Conservation (phyloP, 768 basidiomycete species). For the Psilocybe azurescens region DNA sequence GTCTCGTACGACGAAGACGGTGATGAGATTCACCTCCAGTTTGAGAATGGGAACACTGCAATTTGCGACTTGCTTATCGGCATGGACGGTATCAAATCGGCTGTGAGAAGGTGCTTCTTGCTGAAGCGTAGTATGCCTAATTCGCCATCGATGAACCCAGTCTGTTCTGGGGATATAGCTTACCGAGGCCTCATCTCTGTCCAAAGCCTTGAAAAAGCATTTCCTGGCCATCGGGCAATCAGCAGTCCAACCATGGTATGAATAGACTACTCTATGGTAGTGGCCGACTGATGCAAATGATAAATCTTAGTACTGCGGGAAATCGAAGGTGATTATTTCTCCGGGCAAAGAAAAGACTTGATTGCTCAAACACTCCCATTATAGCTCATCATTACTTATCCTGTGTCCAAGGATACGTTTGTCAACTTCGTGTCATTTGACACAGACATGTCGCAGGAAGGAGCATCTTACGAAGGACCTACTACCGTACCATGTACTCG, state of each 20-base stretch:
- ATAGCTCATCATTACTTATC: slow-evolving; percentile 17
- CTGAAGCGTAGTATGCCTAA: slow-evolving; percentile 12
- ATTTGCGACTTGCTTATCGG: slow-evolving; percentile 46
- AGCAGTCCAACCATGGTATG: slow-evolving; percentile 31
- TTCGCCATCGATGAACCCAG: slow-evolving; percentile 33
- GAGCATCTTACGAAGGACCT: slow-evolving; percentile 33
- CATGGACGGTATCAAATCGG: slow-evolving; percentile 47
- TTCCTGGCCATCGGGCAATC: slow-evolving; percentile 36
- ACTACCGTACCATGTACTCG: slow-evolving; percentile 25
- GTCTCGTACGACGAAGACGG: slow-evolving; percentile 28
- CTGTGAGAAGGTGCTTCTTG: slow-evolving; percentile 25
- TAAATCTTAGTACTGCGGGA: slow-evolving; percentile 1
- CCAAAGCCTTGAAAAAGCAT: slow-evolving; percentile 26
- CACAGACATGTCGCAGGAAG: slow-evolving; percentile 33
- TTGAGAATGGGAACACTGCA: slow-evolving; percentile 38
- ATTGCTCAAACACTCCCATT: neutral
- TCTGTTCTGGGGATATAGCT: slow-evolving; percentile 42
- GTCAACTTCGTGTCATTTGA: slow-evolving; percentile 55
- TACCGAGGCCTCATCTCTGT: slow-evolving; percentile 43
- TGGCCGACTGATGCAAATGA: neutral
- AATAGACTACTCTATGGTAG: neutral
- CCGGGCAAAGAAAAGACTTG: neutral
- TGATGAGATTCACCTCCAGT: slow-evolving; percentile 31
- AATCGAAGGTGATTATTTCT: neutral
- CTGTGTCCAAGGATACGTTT: slow-evolving; percentile 50